Evolutionary conservation across 2,329 filamentous ascomycete genomes (phyloP), one percentile per base, ranked within the genome.

Genomic region (Zymoseptoria brevis): DNA sequence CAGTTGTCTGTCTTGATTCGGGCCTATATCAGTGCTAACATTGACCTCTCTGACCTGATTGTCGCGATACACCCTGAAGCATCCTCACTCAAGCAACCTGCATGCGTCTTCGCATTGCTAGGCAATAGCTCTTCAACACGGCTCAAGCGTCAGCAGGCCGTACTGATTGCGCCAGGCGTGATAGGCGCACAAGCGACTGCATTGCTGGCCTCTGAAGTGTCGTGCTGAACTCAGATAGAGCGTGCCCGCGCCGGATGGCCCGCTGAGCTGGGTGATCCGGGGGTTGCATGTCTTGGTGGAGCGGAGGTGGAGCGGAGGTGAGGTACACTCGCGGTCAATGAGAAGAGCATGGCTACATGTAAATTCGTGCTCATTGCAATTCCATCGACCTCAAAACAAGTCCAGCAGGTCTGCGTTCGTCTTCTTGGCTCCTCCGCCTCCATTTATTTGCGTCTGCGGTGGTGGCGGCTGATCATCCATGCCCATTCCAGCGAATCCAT

Each of bases 401-500:
- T 81, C 81, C 61, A 84, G 64, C 50, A 83, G 74, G 67, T 84
- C 81, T 63, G 83, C 79, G 60, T 82, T 83, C 50, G 67, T 70
- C 66, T 71, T 68, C 72, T 79, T 79, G 52, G 77, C 71, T 54
- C 67, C 66, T 73, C 62, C 77, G 75, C 64, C 85, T 71, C 66
- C 64, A 41, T 66, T 66, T 69, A 88, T 82, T 72, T 84, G 81
- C 9, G 79, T 78, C 4, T 87, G 79, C 16, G 87, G 86, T 30
- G 87, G 81, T 19, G 88, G 84, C 65, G 86, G 83, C 64, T 79
- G 83, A 49, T 83, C 84, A 53, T 85, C 83, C 70, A 99, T 79
- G 75, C 90, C 86, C 76, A 99, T 79, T 4, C 85, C 85, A 26
- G 86, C 89, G 71, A 99, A 95, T 0, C 92, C 92, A 70, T 90